Conservation (phyloP, 176 grass and related monocot genomes). For the Pharus latifolius region DNA sequence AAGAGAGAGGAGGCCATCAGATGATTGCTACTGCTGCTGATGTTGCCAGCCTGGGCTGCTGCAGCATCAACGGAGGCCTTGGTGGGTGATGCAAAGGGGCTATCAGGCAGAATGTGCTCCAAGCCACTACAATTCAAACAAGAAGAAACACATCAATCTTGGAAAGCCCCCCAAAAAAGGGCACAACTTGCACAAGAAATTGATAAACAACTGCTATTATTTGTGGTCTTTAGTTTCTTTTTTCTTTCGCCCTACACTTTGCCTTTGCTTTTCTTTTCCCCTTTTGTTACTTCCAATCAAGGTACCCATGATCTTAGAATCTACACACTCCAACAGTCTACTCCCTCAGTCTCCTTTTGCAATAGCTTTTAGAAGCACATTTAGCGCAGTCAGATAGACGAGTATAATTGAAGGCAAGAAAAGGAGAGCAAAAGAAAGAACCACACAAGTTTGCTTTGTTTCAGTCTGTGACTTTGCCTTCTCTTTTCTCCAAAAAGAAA, state of each 20-base stretch:
- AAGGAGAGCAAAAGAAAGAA: not conserved
- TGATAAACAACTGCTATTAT: not conserved
- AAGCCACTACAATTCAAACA: conserved; percentile 29
- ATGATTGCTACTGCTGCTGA: conserved; percentile 12
- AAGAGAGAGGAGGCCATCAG: conserved; percentile 48
- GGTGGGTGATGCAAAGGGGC: conserved; percentile 65
- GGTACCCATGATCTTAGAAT: conserved; percentile 1
- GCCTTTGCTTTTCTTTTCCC: not conserved
- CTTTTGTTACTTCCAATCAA: conserved; percentile 5
- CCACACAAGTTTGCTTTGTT: conserved; percentile 9
- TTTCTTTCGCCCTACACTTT: not conserved
- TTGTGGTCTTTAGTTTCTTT: conserved; percentile 5
- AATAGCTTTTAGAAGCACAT: conserved; percentile 5
- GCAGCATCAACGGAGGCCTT: conserved; percentile 35
- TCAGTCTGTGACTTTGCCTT: not conserved
- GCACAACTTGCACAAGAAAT: not conserved
- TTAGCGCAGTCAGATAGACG: conserved; percentile 9
- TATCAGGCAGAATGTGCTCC: conserved; percentile 79
- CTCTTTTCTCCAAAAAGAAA: conserved; percentile 28
- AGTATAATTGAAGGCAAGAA: not conserved
- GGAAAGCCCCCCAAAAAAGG: not conserved
- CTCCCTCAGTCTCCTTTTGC: conserved; percentile 8
- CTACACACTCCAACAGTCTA: conserved; percentile 7
- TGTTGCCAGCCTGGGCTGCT: not conserved
- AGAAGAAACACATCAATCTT: conserved; percentile 18